Evolutionary conservation across 192 early-diverging fungal species (phyloP), one percentile per base, ranked within the genome.

Genomic region (Obelidium mucronatum): DNA sequence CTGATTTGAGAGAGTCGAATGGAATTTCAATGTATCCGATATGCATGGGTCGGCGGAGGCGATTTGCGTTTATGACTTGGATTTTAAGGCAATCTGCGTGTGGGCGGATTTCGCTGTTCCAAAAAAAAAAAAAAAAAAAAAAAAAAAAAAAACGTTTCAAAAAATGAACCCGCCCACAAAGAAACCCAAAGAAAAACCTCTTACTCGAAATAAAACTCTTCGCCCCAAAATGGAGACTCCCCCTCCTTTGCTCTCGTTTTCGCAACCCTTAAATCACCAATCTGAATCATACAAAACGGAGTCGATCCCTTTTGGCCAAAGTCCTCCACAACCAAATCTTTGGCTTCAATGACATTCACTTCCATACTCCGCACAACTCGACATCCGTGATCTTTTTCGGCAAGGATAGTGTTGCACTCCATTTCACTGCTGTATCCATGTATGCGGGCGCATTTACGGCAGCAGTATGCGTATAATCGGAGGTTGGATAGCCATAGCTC

Each of bases 211-310:
- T 17, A 54, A 44, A 81, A 86, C 4, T 75, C 75, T 37, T 86
- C 85, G 35, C 82, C 82, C 85, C 85, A 86, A 76, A 86, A 85
- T 37, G 83, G 81, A 34, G 74, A 40, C 11, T 82, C 79, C 1
- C 77, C 80, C 34, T 17, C 35, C 61, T 84, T 84, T n/a, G 74
- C 73, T 40, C 76, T 75, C 2, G 80, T 82, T 22, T 74, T 65
- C 3, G 82, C 82, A 35, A 83, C 79, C 44, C 82, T 84, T 40
- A 84, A 58, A 55, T 85, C 85, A 31, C 82, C 83, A 44, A 86
- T 67, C 73, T 83, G 53, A 30, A 84, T 74, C 13, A 75, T 74
- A 53, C 66, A 56, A 39, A 36, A 77, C n/a, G 76, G 31, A 62
- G 59, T 77, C 24, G 70, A 26, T 36, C 58, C 42, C 55, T 52